phyloP scores from a whole-genome alignment of 768 basidiomycete genomes.

The Leccinum arenicola region DNA sequence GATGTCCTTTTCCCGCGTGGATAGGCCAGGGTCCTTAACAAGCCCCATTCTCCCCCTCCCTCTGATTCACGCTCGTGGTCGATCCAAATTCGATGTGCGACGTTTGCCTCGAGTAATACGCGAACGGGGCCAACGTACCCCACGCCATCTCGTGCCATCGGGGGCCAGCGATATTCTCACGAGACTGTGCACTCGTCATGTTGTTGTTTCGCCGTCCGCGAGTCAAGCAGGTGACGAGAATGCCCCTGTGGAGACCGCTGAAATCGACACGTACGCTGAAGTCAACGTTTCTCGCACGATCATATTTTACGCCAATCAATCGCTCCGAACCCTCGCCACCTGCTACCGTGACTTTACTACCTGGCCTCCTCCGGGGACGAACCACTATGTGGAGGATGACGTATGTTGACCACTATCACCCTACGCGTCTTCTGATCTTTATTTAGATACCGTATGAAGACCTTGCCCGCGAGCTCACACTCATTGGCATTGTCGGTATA shows the following conservation, averaged over 20 bases:
- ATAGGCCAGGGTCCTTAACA: conserved; percentile 24
- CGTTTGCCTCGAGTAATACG: conserved; percentile 69
- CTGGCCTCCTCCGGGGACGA: conserved; percentile 73
- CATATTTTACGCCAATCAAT: conserved; percentile 97
- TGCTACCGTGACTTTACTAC: conserved; percentile 85
- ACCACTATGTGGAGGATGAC: conserved; percentile 47
- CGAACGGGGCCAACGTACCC: conserved; percentile 50
- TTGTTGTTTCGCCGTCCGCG: conserved; percentile 52
- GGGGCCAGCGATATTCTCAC: conserved; percentile 67
- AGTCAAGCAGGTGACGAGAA: conserved; percentile 17
- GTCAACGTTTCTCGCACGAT: conserved; percentile 91
- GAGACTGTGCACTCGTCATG: conserved; percentile 68
- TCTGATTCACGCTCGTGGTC: conserved; percentile 58
- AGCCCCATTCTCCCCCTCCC: conserved; percentile 9
- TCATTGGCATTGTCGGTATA: conserved; percentile 91
- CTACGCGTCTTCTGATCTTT: conserved; percentile 10
- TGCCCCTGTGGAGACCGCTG: conserved; percentile 48
- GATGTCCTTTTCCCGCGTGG: too few relatives aligned
- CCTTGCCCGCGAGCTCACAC: conserved; percentile 71
- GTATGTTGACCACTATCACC: conserved; percentile 33
- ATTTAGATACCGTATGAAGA: conserved; percentile 64
- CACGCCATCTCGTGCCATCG: conserved; percentile 54
- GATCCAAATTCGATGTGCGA: conserved; percentile 68
- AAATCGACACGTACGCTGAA: conserved; percentile 62
- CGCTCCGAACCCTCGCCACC: conserved; percentile 88